These are phyloP conservation scores for Choanephora cucurbitarum DNA, from an alignment of 371 early-diverging fungal species.

Conservation along the genomic window DNA sequence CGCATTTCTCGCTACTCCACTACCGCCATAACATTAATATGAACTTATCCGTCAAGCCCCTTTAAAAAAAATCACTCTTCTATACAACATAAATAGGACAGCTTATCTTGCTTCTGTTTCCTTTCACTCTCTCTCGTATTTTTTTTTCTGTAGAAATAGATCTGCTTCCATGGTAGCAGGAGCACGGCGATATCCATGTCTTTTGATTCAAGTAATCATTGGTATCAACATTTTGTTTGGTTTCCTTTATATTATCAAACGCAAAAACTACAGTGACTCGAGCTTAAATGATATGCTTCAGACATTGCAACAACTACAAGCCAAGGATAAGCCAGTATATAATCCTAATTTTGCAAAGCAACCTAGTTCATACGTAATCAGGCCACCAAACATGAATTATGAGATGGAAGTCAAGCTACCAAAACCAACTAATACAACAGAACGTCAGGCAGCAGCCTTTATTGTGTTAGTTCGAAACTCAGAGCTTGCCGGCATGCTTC, in stretches of 20 bases:
- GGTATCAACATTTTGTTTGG: conserved; percentile 19
- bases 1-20: not conserved
- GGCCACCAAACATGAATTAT: conserved; percentile 28
- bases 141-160: not conserved
- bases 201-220: conserved; percentile 22
- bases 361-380: conserved; percentile 30
- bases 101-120: not conserved
- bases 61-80: not conserved
- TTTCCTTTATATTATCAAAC: conserved; percentile 17
- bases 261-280: not conserved
- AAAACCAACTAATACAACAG: conserved; percentile 25
- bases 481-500: conserved; percentile 68
- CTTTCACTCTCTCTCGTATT: conserved; percentile 18
- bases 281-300: not conserved
- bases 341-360: conserved; percentile 15
- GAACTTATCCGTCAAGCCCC: not conserved
- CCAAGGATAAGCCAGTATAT: not conserved
- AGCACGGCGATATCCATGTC: conserved; percentile 23
- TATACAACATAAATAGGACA: not conserved
- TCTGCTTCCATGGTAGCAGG: conserved; percentile 5
- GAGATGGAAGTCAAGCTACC: conserved; percentile 32
- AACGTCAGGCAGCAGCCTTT: conserved; percentile 64
- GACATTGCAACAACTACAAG: not conserved
- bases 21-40: conserved; percentile 8
- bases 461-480: conserved; percentile 67